Conservation (phyloP, 805 yeast species). For the Lipomyces orientalis region DNA sequence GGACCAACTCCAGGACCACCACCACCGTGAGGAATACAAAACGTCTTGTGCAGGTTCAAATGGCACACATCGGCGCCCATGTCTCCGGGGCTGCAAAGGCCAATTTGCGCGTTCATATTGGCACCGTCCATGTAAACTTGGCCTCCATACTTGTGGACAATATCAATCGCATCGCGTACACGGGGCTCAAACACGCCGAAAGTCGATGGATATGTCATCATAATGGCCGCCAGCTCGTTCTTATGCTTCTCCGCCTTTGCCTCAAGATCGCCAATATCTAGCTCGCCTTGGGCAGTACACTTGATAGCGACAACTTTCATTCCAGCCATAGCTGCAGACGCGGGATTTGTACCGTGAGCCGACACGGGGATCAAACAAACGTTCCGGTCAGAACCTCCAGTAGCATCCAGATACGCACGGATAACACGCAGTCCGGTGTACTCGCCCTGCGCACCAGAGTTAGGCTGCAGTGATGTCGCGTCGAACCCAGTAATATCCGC, state of each 20-base stretch:
- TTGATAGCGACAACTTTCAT: constrained; percentile 91
- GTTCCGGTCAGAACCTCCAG: constrained; percentile 75
- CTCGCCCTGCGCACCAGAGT: constrained; percentile 99
- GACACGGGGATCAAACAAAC: constrained; percentile 94
- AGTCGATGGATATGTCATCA: constrained; percentile 98
- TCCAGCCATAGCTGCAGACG: constrained; percentile 97
- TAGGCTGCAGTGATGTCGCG: constrained; percentile 91
- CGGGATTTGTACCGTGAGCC: constrained; percentile 99
- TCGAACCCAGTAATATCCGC: constrained; percentile 93
- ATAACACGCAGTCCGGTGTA: constrained; percentile 91
- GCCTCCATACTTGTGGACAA: constrained; percentile 86
- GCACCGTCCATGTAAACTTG: constrained; percentile 99
- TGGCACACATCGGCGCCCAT: constrained; percentile 98
- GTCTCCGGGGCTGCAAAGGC: constrained; percentile 96
- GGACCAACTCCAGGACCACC: constrained; percentile 99
- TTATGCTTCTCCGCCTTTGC: constrained; percentile 73
- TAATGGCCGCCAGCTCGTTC: constrained; percentile 79
- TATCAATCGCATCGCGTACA: constrained; percentile 80
- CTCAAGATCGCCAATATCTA: constrained; percentile 77
- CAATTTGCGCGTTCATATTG: constrained; percentile 99
- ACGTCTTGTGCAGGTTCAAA: constrained; percentile 93
- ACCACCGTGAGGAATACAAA: constrained; percentile 98
- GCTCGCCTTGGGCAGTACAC: constrained; percentile 82
- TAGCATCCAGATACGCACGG: constrained; percentile 70
- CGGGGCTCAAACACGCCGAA: constrained; percentile 96